These are phyloP conservation scores for Saccharomycopsis capsularis DNA, from an alignment of 805 yeast genomes.

Conservation along the genomic window DNA sequence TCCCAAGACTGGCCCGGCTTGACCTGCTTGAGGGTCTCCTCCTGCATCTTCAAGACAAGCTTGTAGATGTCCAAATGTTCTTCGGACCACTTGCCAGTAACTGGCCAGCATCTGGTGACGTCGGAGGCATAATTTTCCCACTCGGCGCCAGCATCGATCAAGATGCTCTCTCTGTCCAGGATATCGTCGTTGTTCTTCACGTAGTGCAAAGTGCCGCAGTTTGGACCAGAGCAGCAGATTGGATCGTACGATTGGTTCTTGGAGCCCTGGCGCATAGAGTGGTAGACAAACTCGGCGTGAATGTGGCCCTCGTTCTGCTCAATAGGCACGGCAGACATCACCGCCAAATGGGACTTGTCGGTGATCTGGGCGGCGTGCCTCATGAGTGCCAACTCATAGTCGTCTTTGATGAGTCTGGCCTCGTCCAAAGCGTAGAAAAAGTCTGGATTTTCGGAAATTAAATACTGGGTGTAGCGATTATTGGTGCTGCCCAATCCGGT, in stretches of 20 bases:
- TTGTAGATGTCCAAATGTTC: slow-evolving; percentile 82
- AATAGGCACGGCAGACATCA: slow-evolving; percentile 86
- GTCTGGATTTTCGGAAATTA: slow-evolving; percentile 39
- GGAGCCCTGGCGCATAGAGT: slow-evolving; percentile 89
- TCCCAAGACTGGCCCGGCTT: slow-evolving; percentile 87
- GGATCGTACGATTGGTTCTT: slow-evolving; percentile 89
- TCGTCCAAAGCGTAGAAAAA: slow-evolving; percentile 79
- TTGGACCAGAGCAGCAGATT: slow-evolving; percentile 89
- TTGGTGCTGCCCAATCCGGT: slow-evolving; percentile 49
- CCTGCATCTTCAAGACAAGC: slow-evolving; percentile 78
- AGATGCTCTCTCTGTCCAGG: slow-evolving; percentile 53
- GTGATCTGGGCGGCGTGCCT: slow-evolving; percentile 77
- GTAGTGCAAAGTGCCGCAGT: slow-evolving; percentile 87
- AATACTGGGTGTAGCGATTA: slow-evolving; percentile 29
- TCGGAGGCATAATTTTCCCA: slow-evolving; percentile 91
- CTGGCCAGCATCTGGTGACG: slow-evolving; percentile 93
- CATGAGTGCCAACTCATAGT: slow-evolving; percentile 69
- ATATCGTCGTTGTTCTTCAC: slow-evolving; percentile 68
- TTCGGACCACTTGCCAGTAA: slow-evolving; percentile 79
- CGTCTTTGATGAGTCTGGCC: slow-evolving; percentile 77
- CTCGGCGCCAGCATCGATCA: slow-evolving; percentile 96
- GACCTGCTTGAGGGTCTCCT: slow-evolving; percentile 58
- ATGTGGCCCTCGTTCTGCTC: slow-evolving; percentile 84
- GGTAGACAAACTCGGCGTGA: slow-evolving; percentile 93
- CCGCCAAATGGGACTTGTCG: slow-evolving; percentile 83